Evolutionary conservation across 169 alveolate species (phyloP), one percentile per base, ranked within the genome.

Genomic region (Blepharisma undulans): DNA sequence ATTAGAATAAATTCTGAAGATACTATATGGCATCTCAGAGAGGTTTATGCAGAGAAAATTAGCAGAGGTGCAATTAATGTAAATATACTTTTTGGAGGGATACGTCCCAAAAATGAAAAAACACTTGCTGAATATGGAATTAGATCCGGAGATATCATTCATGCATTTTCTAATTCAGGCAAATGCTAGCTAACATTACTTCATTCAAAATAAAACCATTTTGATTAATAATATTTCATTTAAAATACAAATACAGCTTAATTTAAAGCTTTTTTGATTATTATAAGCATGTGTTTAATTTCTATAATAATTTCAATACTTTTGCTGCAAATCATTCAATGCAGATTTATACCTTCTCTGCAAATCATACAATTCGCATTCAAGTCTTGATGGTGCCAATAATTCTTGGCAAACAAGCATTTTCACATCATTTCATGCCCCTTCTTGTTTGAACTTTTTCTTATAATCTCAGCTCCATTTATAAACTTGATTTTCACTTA

Each of bases 381-480:
- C 77, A n/a, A 82, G 22, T n/a, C 5, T 60, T 0, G 16, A 7
- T 22, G 89, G 89, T 7, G 36, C 48, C 1, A 82, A 30, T 16
- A 21, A 21, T 82, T 82, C 89, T 4, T 60, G n/a, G n/a, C 89
- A 82, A 10, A 10, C 30, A 10, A 82, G 76, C n/a, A 16, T 22
- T 0, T 10, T 22, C n/a, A 10, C 6, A 14, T 18, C 36, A 0
- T 27, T 18, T 29, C 5, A 22, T 7, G 10, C 18, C 19, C 4
- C 89, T 6, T 59, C 48, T 22, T 48, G 10, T 32, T 32, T 78
- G 6, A 82, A 21, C 59, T 95, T 95, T 89, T 95, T 94, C 60
- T 84, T 87, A 76, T 94, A 91, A 87, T 95, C 97, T 96, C 97
- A 95, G 59, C 90, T 86, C 97, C 97, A 95, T 85, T 95, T 95